Evolutionary conservation across 179 eudicot genomes (phyloP), one percentile per base, ranked within the genome.

Genomic region (Heliamphora pulchella): DNA sequence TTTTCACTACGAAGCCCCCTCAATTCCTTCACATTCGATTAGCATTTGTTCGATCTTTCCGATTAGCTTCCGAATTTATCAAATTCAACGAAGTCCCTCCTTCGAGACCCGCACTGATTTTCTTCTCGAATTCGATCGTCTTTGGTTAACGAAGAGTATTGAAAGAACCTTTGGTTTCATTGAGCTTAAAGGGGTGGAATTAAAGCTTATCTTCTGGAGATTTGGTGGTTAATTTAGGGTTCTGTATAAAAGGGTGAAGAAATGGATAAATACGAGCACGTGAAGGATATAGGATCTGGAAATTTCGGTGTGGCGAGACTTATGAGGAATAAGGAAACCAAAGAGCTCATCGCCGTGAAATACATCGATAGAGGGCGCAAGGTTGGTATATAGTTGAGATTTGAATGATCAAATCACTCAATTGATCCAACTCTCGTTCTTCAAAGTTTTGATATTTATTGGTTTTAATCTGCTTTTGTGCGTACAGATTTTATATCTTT

Each of bases 271-370:
- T 86, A 86, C 75, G 89, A 86, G 82, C 85, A 84, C 62, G 85
- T 86, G 85, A 86, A 86, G 82, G 89, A 86, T 71, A 77, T 86
- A 51, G 89, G 89, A 71, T 55, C 89, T 80, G 89, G 87, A 48
- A 86, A 86, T 80, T 84, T 86, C 73, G 89, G 89, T 41, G 89
- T 86, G 74, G 89, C 89, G 55, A 84, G 89, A 84, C 81, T 86
- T 14, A 84, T 86, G 87, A 82, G 87, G 84, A 82, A 84, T 59
- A 84, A 84, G 71, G 87, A 78, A n/a, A 84, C 89, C n/a, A 86
- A 84, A 51, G 85, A 84, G 79, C 85, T 84, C n/a, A 85, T 84
- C 31, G 87, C 87, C 31, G 80, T 86, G 89, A 86, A 82, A 80
- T 84, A 84, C 59, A 86, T 86, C 22, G 89, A 86, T 8, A 77